Evolutionary conservation across 192 early-diverging fungal species (phyloP).

Genomic region (Linnemannia schmuckeri): DNA sequence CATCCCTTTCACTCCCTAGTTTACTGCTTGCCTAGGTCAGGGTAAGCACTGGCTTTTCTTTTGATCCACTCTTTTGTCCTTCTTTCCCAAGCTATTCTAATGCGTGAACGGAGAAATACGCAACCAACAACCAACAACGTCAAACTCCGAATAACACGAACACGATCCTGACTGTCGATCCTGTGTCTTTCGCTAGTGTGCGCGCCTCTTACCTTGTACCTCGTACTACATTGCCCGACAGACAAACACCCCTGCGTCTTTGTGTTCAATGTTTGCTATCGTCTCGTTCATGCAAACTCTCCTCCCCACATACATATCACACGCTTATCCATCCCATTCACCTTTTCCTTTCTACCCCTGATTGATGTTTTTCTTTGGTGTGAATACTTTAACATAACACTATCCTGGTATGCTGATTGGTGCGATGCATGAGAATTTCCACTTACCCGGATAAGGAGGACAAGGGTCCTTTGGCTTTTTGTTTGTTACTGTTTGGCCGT

Average conservation of each 20-base stretch:
- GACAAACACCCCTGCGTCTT: neutral
- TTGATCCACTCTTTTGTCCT: neutral
- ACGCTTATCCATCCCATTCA: neutral
- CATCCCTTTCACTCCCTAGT: neutral
- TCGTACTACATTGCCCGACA: neutral
- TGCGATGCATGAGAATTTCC: neutral
- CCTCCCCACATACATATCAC: neutral
- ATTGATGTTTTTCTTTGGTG: neutral
- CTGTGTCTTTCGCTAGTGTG: neutral
- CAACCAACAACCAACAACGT: neutral
- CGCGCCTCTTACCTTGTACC: neutral
- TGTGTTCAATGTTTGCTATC: neutral
- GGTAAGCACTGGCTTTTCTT: neutral
- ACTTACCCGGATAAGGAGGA: neutral
- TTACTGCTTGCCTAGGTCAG: neutral
- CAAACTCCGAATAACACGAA: conserved; percentile 1
- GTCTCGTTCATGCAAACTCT: conserved; percentile 5
- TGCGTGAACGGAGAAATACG: neutral
- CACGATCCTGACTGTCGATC: neutral
- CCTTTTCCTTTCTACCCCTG: neutral
- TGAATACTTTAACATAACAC: neutral
- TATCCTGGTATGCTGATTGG: neutral
- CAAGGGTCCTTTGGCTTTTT: neutral
- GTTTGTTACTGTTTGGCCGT: neutral
- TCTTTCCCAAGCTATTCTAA: neutral